phyloP scores from a whole-genome alignment of 345 rosid genomes.

The Clausena lansium region DNA sequence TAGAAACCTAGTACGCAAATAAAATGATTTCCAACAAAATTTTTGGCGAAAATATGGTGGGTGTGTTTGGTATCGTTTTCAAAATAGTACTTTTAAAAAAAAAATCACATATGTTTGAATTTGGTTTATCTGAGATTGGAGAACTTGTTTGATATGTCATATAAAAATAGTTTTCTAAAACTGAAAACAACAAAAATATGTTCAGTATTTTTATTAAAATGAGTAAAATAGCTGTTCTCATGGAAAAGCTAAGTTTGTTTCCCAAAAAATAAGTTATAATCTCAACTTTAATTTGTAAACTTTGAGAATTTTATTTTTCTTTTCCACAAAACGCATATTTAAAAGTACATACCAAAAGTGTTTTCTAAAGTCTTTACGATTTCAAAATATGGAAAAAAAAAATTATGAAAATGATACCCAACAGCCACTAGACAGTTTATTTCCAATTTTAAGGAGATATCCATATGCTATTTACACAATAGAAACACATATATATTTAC shows the following conservation, averaged over 20 bases:
- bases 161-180: neutral
- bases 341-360: neutral
- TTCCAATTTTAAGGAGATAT: neutral
- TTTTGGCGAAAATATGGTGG: neutral
- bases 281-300: neutral
- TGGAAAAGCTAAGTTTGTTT: neutral
- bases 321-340: neutral
- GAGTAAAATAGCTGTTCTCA: neutral
- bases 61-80: neutral
- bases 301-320: neutral
- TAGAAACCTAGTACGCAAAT: neutral
- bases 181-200: neutral
- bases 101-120: neutral
- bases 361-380: neutral
- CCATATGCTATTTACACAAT: neutral
- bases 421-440: neutral
- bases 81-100: neutral
- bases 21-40: neutral
- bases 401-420: neutral
- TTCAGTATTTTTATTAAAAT: neutral
- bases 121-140: neutral
- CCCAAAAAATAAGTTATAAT: neutral
- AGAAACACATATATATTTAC: neutral
- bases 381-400: neutral
- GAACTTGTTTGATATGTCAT: neutral